These are phyloP conservation scores for Allium cepa DNA, from an alignment of 106 monocot genomes.

Conservation along the genomic window DNA sequence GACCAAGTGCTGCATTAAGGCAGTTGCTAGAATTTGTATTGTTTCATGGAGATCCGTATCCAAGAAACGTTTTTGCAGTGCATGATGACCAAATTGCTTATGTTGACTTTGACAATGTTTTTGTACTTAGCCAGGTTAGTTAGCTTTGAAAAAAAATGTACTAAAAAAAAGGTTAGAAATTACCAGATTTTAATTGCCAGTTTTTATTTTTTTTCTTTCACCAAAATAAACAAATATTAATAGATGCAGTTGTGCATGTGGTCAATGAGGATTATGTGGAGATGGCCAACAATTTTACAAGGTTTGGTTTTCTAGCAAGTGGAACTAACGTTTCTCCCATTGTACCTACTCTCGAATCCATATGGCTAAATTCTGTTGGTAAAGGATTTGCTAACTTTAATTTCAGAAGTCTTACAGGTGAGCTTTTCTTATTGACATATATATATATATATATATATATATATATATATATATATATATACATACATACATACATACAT, in stretches of 20 bases:
- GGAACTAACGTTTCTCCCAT: slow-evolving; percentile 95
- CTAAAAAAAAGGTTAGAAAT: not conserved
- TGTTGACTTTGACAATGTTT: slow-evolving; percentile 98
- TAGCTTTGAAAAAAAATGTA: not conserved
- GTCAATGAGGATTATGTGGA: slow-evolving; percentile 99
- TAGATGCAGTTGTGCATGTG: slow-evolving; percentile 99
- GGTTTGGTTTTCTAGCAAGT: slow-evolving; percentile 96
- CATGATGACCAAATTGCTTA: slow-evolving; percentile 98
- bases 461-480: too few species aligned
- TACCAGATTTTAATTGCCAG: not conserved
- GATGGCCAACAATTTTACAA: slow-evolving; percentile 99
- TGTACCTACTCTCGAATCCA: slow-evolving; percentile 89
- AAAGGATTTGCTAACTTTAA: slow-evolving; percentile 97
- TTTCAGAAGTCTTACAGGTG: slow-evolving; percentile 95
- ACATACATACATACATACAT: too few species aligned
- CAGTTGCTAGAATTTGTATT: too few species aligned
- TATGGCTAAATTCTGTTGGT: slow-evolving; percentile 93
- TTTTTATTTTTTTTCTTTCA: slow-evolving; percentile 31
- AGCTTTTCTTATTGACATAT: not conserved
- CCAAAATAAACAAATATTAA: slow-evolving; percentile 98
- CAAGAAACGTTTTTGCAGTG: slow-evolving; percentile 99
- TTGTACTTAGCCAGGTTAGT: slow-evolving; percentile 93
- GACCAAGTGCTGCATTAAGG: too few species aligned
- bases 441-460: too few species aligned
- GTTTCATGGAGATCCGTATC: slow-evolving; percentile 99